A percentile compares a stretch with the other conserved stretches of the same genome.
Evolutionary conservation across 1,139 yeast species (phyloP).

Genomic region (Scheffersomyces insectosa): DNA sequence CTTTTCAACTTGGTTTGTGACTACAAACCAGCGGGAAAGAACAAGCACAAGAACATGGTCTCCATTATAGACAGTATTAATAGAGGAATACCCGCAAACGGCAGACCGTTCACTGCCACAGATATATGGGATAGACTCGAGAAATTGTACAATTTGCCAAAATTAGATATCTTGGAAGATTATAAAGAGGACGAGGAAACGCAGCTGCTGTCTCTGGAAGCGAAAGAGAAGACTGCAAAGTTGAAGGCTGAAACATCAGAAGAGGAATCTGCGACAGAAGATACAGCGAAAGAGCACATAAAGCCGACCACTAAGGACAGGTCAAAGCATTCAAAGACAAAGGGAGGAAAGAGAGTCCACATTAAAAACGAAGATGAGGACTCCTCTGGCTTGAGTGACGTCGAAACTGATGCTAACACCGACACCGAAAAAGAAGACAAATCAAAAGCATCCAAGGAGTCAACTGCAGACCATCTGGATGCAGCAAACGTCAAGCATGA

Average conservation of each 20-base stretch:
- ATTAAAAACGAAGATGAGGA: conserved; percentile 5
- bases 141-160: conserved; percentile 54
- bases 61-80: conserved; percentile 56
- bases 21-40: conserved; percentile 62
- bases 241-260: background rate
- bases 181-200: conserved; percentile 6
- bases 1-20: conserved; percentile 68
- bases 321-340: background rate
- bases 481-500: conserved; percentile 13
- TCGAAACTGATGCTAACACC: conserved; percentile 3
- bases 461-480: conserved; percentile 13
- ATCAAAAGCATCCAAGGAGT: conserved; percentile 2
- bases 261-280: background rate
- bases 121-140: conserved; percentile 63
- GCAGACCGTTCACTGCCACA: conserved; percentile 36
- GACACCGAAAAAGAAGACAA: conserved; percentile 4
- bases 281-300: background rate
- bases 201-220: background rate
- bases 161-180: conserved; percentile 55
- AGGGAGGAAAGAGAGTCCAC: background rate
- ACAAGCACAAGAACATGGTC: conserved; percentile 61
- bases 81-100: conserved; percentile 18
- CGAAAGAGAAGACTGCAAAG: conserved; percentile 1
- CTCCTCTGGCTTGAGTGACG: conserved; percentile 11
- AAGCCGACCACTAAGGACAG: background rate